Evolutionary conservation across 2,329 filamentous ascomycete genomes (phyloP).

Genomic region (Helminthosporium solani): DNA sequence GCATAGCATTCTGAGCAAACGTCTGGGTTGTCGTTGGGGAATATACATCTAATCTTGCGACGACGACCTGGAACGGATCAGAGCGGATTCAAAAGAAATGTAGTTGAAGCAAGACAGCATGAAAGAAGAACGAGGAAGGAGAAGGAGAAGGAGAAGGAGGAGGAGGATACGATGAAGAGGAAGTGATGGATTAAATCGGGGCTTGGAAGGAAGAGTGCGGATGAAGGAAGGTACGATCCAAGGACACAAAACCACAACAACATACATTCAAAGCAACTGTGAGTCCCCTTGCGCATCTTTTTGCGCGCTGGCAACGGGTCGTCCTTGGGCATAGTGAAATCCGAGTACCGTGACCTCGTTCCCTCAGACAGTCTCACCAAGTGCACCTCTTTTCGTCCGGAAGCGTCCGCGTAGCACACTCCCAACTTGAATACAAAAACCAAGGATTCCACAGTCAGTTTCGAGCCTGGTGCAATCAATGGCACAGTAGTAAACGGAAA

Average conservation of each 20-base stretch:
- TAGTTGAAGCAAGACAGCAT: not conserved
- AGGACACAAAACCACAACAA: constrained; percentile 12
- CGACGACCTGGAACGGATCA: constrained; percentile 45
- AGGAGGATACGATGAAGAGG: not conserved
- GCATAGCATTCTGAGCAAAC: constrained; percentile 50
- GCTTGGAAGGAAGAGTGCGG: not conserved
- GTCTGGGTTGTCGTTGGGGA: constrained; percentile 39
- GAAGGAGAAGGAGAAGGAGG: constrained; percentile 1
- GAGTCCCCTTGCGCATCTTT: constrained; percentile 48
- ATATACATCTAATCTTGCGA: constrained; percentile 54
- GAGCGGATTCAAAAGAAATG: constrained; percentile 8
- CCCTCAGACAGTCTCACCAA: not conserved
- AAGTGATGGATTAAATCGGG: not conserved
- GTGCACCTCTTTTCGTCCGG: constrained; percentile 5
- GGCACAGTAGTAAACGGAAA: not conserved
- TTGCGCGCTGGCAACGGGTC: constrained; percentile 37
- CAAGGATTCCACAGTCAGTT: not conserved
- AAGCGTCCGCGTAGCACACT: not conserved
- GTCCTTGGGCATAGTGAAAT: constrained; percentile 40
- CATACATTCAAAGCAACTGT: constrained; percentile 49
- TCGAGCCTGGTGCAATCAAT: not conserved
- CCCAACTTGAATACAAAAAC: not conserved
- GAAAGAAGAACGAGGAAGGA: not conserved
- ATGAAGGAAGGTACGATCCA: constrained; percentile 1
- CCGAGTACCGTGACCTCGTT: too few relatives aligned